Evolutionary conservation across 257 asterid genomes (phyloP), one percentile per base, ranked within the genome.

Genomic region (Gardenia jasminoides): DNA sequence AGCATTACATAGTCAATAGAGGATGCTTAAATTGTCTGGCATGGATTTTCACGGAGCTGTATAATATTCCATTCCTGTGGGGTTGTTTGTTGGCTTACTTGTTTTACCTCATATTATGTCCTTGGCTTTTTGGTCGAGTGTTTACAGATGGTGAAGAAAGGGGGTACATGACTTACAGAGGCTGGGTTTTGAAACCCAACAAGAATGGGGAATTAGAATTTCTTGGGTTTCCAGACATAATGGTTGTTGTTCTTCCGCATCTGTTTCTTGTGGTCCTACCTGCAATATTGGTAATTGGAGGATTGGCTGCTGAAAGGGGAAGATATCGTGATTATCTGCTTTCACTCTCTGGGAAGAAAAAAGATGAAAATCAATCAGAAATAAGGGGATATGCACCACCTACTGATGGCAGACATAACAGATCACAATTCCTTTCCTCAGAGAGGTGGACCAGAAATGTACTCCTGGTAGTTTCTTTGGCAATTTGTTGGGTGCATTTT

Each of bases 221-320:
- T 84, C 82, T 90, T 61, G 99, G 99, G 76, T 89, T 82, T 85
- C 97, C 99, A 10, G 99, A 96, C 86, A 87, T 91, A 75, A 86
- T 96, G 97, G 97, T 92, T 81, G 89, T 96, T 26, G 96, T 96
- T 82, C 88, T 93, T 85, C 90, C 91, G 17, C 98, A 96, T 89
- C 91, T 96, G 59, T 82, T 72, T 73, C 78, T 93, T 26, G 90
- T 93, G 50, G 89, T 93, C 81, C 85, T 93, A 82, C 99, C 99
- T 56, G 78, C 94, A 26, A 59, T 84, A 20, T 68, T 83, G 54
- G 84, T 84, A 58, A 85, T 85, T 46, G 78, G 84, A 70, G 88
- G 77, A 41, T 75, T 96, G 75, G 90, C 88, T 78, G 89, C 92
- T 86, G 99, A 96, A 85, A 83, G 88, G 70, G 96, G 94, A 47